These are phyloP conservation scores for Microbotryum intermedium DNA, from an alignment of 1,284 basidiomycete species.

Conservation along the genomic window DNA sequence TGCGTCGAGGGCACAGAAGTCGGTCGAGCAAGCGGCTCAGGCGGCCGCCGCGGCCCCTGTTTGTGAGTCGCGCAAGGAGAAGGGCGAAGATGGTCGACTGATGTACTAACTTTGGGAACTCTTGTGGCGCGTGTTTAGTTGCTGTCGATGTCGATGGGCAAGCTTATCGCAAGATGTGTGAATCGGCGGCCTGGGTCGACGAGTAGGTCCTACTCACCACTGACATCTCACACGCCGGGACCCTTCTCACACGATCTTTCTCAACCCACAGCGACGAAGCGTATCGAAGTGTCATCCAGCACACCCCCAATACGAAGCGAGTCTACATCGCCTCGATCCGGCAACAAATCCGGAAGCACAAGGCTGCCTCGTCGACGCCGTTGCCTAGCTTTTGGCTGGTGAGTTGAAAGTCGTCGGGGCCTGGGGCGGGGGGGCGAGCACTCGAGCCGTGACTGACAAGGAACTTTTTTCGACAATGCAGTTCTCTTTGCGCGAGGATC, in stretches of 20 bases:
- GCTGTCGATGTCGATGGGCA: slow-evolving; percentile 31
- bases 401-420: too few relatives aligned
- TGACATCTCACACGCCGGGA: too few relatives aligned
- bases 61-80: slow-evolving; percentile 5
- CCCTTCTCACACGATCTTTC: background rate
- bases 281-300: slow-evolving; percentile 18
- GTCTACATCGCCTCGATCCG: slow-evolving; percentile 26
- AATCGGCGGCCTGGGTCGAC: slow-evolving; percentile 25
- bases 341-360: slow-evolving; percentile 10
- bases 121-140: slow-evolving; percentile 3
- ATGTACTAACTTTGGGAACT: background rate
- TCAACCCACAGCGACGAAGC: slow-evolving; percentile 25
- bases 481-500: too few relatives aligned
- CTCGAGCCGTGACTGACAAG: too few relatives aligned
- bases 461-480: too few relatives aligned
- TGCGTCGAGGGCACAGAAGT: slow-evolving; percentile 24
- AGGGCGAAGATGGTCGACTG: background rate
- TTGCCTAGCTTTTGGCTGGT: too few relatives aligned
- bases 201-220: slow-evolving; percentile 2
- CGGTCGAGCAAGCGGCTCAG: slow-evolving; percentile 17
- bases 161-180: slow-evolving; percentile 26
- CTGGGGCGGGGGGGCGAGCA: too few relatives aligned
- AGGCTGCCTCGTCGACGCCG: too few relatives aligned
- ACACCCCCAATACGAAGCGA: slow-evolving; percentile 22
- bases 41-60: slow-evolving; percentile 22